Evolutionary conservation across 805 yeast genomes (phyloP).

Genomic region (Clavispora phyllophila): DNA sequence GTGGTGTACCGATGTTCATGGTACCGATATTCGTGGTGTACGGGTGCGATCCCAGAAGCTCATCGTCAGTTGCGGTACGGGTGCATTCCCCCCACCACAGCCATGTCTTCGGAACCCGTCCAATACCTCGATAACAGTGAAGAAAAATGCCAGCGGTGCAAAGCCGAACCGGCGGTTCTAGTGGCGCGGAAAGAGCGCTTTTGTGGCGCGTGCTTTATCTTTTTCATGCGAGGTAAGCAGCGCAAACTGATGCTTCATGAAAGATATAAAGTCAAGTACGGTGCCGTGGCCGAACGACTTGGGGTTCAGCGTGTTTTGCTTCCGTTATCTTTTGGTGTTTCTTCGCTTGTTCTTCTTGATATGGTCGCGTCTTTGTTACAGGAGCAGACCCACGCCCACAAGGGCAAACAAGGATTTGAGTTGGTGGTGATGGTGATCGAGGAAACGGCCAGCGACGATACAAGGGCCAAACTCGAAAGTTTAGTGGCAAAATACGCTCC

Average conservation of each 20-base stretch:
- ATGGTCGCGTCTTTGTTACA: slow-evolving; percentile 54
- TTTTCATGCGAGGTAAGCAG: slow-evolving; percentile 74
- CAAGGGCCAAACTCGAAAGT: slow-evolving; percentile 10
- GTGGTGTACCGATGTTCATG: too few species aligned
- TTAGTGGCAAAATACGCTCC: slow-evolving; percentile 17
- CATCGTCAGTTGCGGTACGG: not conserved
- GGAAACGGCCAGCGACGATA: slow-evolving; percentile 3
- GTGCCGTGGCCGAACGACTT: slow-evolving; percentile 29
- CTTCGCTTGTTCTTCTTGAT: slow-evolving; percentile 67
- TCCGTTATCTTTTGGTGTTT: slow-evolving; percentile 60
- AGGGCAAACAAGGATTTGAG: slow-evolving; percentile 66
- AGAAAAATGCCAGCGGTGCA: slow-evolving; percentile 47
- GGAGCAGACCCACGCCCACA: slow-evolving; percentile 58
- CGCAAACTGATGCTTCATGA: slow-evolving; percentile 73
- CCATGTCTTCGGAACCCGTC: slow-evolving; percentile 12
- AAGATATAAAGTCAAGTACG: slow-evolving; percentile 65
- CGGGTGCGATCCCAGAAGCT: not conserved
- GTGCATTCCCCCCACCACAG: not conserved
- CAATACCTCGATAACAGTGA: slow-evolving; percentile 6
- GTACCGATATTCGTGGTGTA: too few species aligned
- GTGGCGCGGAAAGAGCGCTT: slow-evolving; percentile 60
- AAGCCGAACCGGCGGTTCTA: slow-evolving; percentile 35
- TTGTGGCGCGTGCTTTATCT: slow-evolving; percentile 62
- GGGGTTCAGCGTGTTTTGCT: slow-evolving; percentile 46
- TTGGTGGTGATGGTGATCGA: slow-evolving; percentile 49